Evolutionary conservation across 768 basidiomycete species (phyloP), one percentile per base, ranked within the genome.

Genomic region (Russula sp.): DNA sequence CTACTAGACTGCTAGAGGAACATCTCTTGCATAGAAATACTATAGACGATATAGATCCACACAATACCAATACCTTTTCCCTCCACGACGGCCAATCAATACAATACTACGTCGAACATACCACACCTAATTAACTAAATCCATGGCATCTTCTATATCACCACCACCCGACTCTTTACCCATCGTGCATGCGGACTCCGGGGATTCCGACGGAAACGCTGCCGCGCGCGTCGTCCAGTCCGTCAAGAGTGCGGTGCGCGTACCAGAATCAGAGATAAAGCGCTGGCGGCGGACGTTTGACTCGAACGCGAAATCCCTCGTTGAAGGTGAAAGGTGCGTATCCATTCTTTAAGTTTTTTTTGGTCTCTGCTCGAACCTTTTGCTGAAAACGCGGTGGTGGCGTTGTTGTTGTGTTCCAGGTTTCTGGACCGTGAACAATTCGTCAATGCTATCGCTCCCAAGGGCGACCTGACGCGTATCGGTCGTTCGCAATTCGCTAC

Each of bases 371-470:
- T n/a, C 30, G 16, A 22, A 26, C 4, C n/a, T 9, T 0, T 36
- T 8, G 11, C 13, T 30, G 28, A 30, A 24, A 46, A 59, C 20
- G 57, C 36, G 53, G 53, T 11, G 32, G n/a, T n/a, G n/a, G n/a
- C n/a, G n/a, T n/a, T n/a, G n/a, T 16, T 0, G 32, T 22, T 13
- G n/a, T 16, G n/a, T 16, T 20, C 32, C 69, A 98, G 95, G 76
- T 96, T 85, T 74, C 81, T 99, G 53, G 90, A 93, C 76, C 79
- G 82, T 40, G 88, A 94, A 34, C 87, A 87, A 71, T 99, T 99
- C 76, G 89, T 98, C 69, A 92, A 92, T 74, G 95, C 97, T 58
- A 95, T 98, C 74, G 94, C 90, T 36, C 94, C 96, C 2, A 83
- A 83, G 54, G 86, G 83, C 38, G 94, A 96, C 79, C 81, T 94